phyloP scores from a whole-genome alignment of 495 filamentous ascomycete genomes.

The Astrocystis sublimbata region DNA sequence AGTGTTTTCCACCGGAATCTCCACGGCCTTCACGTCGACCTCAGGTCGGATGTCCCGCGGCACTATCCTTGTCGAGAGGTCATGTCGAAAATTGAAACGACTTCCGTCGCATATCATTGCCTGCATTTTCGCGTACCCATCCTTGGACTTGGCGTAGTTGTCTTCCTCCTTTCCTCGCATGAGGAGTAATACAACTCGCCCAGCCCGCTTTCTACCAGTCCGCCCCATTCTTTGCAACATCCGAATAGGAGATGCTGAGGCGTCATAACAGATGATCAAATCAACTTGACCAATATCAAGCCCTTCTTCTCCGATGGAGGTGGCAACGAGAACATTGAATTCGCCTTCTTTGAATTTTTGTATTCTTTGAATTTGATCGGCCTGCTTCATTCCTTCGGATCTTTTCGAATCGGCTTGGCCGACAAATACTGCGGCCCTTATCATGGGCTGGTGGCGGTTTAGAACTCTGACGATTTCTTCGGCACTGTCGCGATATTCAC shows the following conservation, averaged over 20 bases:
- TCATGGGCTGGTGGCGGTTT: conserved; percentile 77
- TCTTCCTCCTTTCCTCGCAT: conserved; percentile 95
- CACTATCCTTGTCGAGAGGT: conserved; percentile 80
- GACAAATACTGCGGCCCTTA: conserved; percentile 89
- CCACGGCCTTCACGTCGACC: conserved; percentile 79
- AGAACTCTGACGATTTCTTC: conserved; percentile 87
- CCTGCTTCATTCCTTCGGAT: conserved; percentile 91
- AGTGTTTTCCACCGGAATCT: conserved; percentile 88
- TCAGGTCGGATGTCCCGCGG: conserved; percentile 75
- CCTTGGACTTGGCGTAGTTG: conserved; percentile 78
- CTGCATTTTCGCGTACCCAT: conserved; percentile 94
- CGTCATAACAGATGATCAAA: conserved; percentile 94
- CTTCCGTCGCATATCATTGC: conserved; percentile 79
- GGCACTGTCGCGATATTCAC: conserved; percentile 89
- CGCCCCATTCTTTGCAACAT: conserved; percentile 98
- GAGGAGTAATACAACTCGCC: conserved; percentile 82
- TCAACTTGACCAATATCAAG: conserved; percentile 98
- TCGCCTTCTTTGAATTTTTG: conserved; percentile 83
- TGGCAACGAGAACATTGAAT: conserved; percentile 96
- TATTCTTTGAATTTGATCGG: conserved; percentile 83
- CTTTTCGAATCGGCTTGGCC: conserved; percentile 86
- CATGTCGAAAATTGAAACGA: conserved; percentile 81
- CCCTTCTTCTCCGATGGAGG: conserved; percentile 96
- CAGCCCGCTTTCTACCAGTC: conserved; percentile 88
- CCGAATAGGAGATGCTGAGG: conserved; percentile 92